phyloP scores from a whole-genome alignment of 2,329 filamentous ascomycete genomes.

The Talaromyces verruculosus region DNA sequence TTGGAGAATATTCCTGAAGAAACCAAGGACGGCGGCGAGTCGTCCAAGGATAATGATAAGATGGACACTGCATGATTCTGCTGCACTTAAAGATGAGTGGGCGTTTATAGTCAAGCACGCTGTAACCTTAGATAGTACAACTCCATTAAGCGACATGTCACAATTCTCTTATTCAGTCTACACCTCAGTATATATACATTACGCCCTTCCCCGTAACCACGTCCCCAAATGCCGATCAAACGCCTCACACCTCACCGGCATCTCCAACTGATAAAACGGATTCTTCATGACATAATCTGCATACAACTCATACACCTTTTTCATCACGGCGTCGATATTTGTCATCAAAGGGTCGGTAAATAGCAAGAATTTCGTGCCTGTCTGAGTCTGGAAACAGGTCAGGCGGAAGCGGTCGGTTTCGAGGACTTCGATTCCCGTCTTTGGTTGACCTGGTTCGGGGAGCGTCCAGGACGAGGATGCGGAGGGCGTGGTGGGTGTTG shows the following conservation, averaged over 20 bases:
- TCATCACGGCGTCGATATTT: conserved; percentile 80
- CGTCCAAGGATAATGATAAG: conserved; percentile 60
- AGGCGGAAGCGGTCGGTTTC: conserved; percentile 93
- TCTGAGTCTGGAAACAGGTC: conserved; percentile 93
- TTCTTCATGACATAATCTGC: conserved; percentile 99
- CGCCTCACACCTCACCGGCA: conserved; percentile 92
- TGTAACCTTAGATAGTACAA: conserved; percentile 28
- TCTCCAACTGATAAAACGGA: conserved; percentile 96
- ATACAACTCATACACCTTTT: conserved; percentile 90
- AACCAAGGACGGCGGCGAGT: conserved; percentile 50
- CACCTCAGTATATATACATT: background rate
- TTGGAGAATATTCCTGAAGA: conserved; percentile 83
- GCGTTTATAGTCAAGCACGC: conserved; percentile 7
- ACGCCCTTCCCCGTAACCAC: conserved; percentile 67
- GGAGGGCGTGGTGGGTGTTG: conserved; percentile 25
- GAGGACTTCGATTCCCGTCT: conserved; percentile 79
- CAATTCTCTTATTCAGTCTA: background rate
- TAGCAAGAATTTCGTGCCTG: conserved; percentile 90
- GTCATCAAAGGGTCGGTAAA: conserved; percentile 87
- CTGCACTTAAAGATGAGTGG: conserved; percentile 2
- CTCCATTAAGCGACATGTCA: conserved; percentile 13
- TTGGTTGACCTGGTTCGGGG: conserved; percentile 35
- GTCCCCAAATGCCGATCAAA: conserved; percentile 84
- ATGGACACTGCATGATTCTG: conserved; percentile 73
- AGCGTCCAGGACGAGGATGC: conserved; percentile 29